A percentile compares a stretch with the other conserved stretches of the same genome.
Conservation (phyloP, 1,284 basidiomycete genomes). For the Ustilago xerochloae region DNA sequence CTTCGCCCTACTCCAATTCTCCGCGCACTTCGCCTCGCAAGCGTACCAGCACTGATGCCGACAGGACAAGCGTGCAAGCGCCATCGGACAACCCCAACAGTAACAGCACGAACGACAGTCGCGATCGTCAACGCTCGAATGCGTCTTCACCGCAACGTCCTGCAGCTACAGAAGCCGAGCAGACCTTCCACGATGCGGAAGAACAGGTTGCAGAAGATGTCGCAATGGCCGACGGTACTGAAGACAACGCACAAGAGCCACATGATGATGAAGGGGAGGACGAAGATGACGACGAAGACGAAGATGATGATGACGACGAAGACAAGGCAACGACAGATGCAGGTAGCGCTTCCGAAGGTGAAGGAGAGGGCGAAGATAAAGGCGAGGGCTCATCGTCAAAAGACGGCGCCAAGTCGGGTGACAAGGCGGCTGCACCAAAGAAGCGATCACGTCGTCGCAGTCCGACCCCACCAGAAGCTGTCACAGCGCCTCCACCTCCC, state of each 20-base stretch:
- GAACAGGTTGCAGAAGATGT: constrained; percentile 24
- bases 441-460: constrained; percentile 38
- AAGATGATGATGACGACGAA: constrained; percentile 52
- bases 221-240: constrained; percentile 19
- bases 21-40: constrained; percentile 47
- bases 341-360: constrained; percentile 50
- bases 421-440: constrained; percentile 20
- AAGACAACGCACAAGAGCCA: background rate
- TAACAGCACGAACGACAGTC: constrained; percentile 1
- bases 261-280: constrained; percentile 14
- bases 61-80: constrained; percentile 13
- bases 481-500: constrained; percentile 23
- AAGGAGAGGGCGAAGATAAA: constrained; percentile 49
- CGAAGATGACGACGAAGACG: constrained; percentile 39
- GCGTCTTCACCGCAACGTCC: constrained; percentile 9
- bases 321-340: constrained; percentile 45
- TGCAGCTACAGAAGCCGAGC: constrained; percentile 7
- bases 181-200: constrained; percentile 26
- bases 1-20: constrained; percentile 31
- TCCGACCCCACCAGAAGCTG: constrained; percentile 31
- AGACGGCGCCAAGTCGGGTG: constrained; percentile 36
- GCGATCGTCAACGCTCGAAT: constrained; percentile 19
- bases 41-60: constrained; percentile 28
- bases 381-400: constrained; percentile 36
- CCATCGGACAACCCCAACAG: constrained; percentile 8